Base-by-base conservation (phyloP, 2,329 filamentous ascomycete species). In the Beauveria scarabaeidicola region DNA sequence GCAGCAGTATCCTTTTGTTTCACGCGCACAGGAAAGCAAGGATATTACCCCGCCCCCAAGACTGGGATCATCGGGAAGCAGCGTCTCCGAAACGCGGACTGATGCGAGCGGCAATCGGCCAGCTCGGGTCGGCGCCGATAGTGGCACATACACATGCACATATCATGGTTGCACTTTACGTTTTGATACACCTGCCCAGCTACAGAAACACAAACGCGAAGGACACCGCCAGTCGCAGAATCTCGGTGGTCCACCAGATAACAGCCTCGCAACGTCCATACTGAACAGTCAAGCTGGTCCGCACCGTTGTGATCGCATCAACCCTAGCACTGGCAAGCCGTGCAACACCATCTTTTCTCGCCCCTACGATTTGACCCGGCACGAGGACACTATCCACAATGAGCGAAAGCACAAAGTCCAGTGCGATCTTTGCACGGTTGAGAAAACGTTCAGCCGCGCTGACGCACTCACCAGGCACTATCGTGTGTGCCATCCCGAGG, bases 361-460 rank as follows among this genome's bases (percentile, higher is more conserved):
- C 21, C 94, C 94, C 1, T 99, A 99, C 78, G 94, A 99, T 73
- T 81, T 99, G 56, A 99, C 94, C 0, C 83, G 94, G 23, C 94
- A 99, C 70, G 94, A 99, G 72, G 93, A 97, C 65, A 97, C 94
- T 0, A 97, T 97, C 64, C 94, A 97, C 81, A 97, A 97, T 67
- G 87, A 86, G 1, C 86, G 90, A 67, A 97, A 97, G 79, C 87
- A 92, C 72, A 97, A 97, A 78, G 91, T 97, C 8, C 87, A 91
- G 48, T 99, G 94, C 74, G 86, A 92, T 63, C 77, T 96, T 52
- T 99, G 94, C 75, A 91, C 90, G 1, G 92, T 97, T 68, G 93
- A 97, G 69, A 97, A 97, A 81, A 95, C 91, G 0, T 99, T 99
- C 70, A 96, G 91, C 66, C 86, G 94, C 61, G 94, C 93, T 64